Evolutionary conservation across 371 early-diverging fungal species (phyloP).

Genomic region (Amoeboaphelidium protococcarum): DNA sequence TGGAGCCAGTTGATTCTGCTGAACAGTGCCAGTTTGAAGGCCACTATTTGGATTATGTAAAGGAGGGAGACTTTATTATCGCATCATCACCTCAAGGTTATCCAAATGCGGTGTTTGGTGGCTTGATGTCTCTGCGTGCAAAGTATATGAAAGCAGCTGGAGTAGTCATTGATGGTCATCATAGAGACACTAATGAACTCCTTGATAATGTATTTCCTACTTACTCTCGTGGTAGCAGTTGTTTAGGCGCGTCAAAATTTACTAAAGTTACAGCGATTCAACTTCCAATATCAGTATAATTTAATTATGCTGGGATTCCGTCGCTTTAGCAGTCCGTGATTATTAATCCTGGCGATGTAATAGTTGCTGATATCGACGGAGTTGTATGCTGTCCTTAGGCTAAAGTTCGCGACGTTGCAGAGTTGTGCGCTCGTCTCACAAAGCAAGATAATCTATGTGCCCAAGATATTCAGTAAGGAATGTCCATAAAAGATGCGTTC

Average conservation of each 20-base stretch:
- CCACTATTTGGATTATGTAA: too few relatives aligned
- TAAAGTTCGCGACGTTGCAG: constrained; percentile 22
- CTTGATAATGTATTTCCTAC: constrained; percentile 30
- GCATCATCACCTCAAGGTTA: constrained; percentile 30
- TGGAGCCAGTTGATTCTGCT: too few relatives aligned
- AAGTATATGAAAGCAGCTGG: constrained; percentile 26
- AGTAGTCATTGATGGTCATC: constrained; percentile 42
- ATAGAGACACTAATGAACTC: constrained; percentile 40
- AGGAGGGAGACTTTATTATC: too few relatives aligned
- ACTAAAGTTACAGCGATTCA: constrained; percentile 31
- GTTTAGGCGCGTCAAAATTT: constrained; percentile 34
- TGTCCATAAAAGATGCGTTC: constrained; percentile 32
- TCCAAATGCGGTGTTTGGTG: constrained; percentile 55
- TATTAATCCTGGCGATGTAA: constrained; percentile 34
- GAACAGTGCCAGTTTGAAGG: too few relatives aligned
- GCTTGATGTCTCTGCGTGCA: constrained; percentile 48
- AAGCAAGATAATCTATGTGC: constrained; percentile 37
- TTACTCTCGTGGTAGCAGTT: constrained; percentile 30
- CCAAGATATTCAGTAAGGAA: constrained; percentile 29
- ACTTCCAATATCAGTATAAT: constrained; percentile 23
- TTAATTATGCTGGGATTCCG: constrained; percentile 3
- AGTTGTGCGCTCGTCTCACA: constrained; percentile 19
- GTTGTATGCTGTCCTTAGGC: constrained; percentile 33
- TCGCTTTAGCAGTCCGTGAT: background rate
- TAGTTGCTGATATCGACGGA: constrained; percentile 53